phyloP scores from a whole-genome alignment of 805 yeast species.

The Kodamaea lidongshanica region DNA sequence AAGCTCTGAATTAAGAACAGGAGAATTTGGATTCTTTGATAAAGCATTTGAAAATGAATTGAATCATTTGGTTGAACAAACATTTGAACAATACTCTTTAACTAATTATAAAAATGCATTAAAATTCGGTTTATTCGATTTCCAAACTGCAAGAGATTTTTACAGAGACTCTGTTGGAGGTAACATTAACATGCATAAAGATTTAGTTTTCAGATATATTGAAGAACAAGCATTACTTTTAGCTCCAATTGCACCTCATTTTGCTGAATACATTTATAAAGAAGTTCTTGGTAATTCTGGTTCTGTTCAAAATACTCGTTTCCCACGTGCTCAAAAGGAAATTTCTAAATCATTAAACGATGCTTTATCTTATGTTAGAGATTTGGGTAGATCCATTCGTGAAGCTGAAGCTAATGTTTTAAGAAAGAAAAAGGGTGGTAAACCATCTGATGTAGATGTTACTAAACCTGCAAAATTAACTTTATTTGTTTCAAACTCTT shows the following conservation, averaged over 20 bases:
- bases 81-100: slow-evolving; percentile 61
- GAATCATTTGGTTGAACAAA: slow-evolving; percentile 70
- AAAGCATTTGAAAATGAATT: slow-evolving; percentile 88
- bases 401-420: slow-evolving; percentile 85
- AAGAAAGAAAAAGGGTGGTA: slow-evolving; percentile 78
- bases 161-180: slow-evolving; percentile 75
- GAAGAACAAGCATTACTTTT: slow-evolving; percentile 79
- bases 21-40: slow-evolving; percentile 65
- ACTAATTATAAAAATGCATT: slow-evolving; percentile 86
- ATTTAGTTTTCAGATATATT: slow-evolving; percentile 72
- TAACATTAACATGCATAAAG: slow-evolving; percentile 67
- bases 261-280: slow-evolving; percentile 82
- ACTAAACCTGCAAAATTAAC: slow-evolving; percentile 68
- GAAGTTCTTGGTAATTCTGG: slow-evolving; percentile 65
- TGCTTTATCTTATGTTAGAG: slow-evolving; percentile 74
- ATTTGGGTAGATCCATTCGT: slow-evolving; percentile 75
- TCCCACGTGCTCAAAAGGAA: slow-evolving; percentile 74
- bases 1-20: slow-evolving; percentile 46
- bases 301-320: slow-evolving; percentile 66
- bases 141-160: slow-evolving; percentile 92
- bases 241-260: slow-evolving; percentile 94
- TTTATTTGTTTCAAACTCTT: slow-evolving; percentile 70
- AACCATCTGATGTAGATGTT: slow-evolving; percentile 67
- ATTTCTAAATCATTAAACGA: slow-evolving; percentile 56
- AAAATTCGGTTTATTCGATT: slow-evolving; percentile 87